phyloP scores from a whole-genome alignment of 2,329 filamentous ascomycete genomes.

The Alternaria atra region DNA sequence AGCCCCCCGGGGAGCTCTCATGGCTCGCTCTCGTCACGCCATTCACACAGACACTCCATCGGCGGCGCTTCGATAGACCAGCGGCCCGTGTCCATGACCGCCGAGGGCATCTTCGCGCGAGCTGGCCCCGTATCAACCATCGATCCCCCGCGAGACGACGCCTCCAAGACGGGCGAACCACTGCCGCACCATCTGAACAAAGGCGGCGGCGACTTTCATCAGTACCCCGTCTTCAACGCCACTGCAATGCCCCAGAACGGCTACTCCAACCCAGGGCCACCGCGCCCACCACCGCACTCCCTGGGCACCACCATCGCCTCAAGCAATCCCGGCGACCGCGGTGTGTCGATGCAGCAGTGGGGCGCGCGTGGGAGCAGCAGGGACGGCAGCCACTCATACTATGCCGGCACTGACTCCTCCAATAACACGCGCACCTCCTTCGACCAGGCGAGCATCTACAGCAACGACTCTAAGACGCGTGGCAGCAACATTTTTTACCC shows the following conservation, averaged over 20 bases:
- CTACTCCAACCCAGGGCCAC: slow-evolving; percentile 62
- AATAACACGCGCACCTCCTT: slow-evolving; percentile 65
- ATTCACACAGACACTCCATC: slow-evolving; percentile 60
- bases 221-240: slow-evolving; percentile 80
- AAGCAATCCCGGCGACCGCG: slow-evolving; percentile 70
- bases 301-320: slow-evolving; percentile 72
- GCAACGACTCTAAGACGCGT: slow-evolving; percentile 67
- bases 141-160: slow-evolving; percentile 77
- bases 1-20: slow-evolving; percentile 69
- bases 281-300: slow-evolving; percentile 66
- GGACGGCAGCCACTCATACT: slow-evolving; percentile 35
- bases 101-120: slow-evolving; percentile 73
- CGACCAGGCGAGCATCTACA: slow-evolving; percentile 72
- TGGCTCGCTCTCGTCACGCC: slow-evolving; percentile 76
- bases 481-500: slow-evolving; percentile 59
- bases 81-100: slow-evolving; percentile 68
- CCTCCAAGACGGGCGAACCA: slow-evolving; percentile 76
- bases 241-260: slow-evolving; percentile 59
- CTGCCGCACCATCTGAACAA: slow-evolving; percentile 86
- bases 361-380: slow-evolving; percentile 54
- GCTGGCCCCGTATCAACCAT: slow-evolving; percentile 88
- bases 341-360: slow-evolving; percentile 82
- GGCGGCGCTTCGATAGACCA: slow-evolving; percentile 69
- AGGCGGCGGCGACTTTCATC: slow-evolving; percentile 80
- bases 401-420: slow-evolving; percentile 53